These are phyloP conservation scores for Neurospora sp. DNA, from an alignment of 495 filamentous ascomycete species.

Conservation along the genomic window DNA sequence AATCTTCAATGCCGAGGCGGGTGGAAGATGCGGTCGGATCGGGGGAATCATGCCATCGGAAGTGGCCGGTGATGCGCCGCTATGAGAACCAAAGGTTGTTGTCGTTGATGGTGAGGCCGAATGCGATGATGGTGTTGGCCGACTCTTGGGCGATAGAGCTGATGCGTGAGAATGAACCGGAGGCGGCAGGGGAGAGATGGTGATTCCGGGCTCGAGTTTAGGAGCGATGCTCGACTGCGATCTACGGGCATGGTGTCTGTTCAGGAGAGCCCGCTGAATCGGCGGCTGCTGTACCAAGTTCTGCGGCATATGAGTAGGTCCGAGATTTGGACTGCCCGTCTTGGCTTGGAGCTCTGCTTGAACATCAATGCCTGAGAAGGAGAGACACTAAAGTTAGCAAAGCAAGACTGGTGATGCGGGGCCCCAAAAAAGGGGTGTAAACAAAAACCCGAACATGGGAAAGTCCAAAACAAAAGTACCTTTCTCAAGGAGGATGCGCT, in stretches of 20 bases:
- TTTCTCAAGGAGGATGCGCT: conserved; percentile 92
- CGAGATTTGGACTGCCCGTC: conserved; percentile 63
- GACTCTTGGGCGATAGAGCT: conserved; percentile 46
- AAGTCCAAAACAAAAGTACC: conserved; percentile 37
- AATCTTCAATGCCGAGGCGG: conserved; percentile 29
- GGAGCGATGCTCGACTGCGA: conserved; percentile 61
- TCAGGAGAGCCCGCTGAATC: conserved; percentile 62
- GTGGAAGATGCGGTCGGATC: conserved; percentile 35
- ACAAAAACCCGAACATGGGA: background rate
- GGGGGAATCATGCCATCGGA: conserved; percentile 41
- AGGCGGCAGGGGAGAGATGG: conserved; percentile 38
- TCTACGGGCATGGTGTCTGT: conserved; percentile 59
- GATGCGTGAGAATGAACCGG: conserved; percentile 43
- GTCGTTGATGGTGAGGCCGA: conserved; percentile 66
- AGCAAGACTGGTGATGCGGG: background rate
- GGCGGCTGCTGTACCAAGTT: conserved; percentile 57
- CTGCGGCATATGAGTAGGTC: conserved; percentile 50
- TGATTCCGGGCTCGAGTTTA: conserved; percentile 54
- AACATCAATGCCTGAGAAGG: conserved; percentile 75
- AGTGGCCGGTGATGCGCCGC: conserved; percentile 53
- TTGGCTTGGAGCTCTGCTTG: conserved; percentile 89
- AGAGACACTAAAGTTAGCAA: background rate
- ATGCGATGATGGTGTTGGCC: conserved; percentile 77
- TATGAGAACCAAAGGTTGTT: conserved; percentile 63
- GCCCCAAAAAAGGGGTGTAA: background rate